Evolutionary conservation across 345 rosid genomes (phyloP), one percentile per base, ranked within the genome.

Genomic region (Lumnitzera littorea): DNA sequence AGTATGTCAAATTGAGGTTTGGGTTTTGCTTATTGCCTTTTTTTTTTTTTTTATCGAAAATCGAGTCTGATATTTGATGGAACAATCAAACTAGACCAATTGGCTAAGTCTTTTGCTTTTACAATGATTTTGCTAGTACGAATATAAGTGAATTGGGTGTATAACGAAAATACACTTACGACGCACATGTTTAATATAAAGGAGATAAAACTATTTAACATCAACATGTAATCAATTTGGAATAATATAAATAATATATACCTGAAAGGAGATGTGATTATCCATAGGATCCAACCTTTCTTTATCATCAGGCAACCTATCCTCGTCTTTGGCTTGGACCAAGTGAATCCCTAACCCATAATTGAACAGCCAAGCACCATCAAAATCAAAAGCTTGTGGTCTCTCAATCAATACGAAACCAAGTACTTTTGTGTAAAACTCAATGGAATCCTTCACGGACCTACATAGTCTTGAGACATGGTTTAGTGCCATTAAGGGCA

Each of bases 231-330:
- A 27, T 2, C 31, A 27, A 5, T 27, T 12, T 0, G 51, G 5
- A 53, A 24, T 55, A 15, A 15, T 36, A 15, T 4, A 43, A 50
- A 23, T n/a, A 46, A 11, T 1, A 10, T 17, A 36, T 29, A 62
- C 84, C 83, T 81, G 88, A 16, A 90, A 87, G 41, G 90, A 90
- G 43, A 90, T 80, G 68, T 87, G 90, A 57, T 82, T 90, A 20
- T 74, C 88, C 91, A 72, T 84, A 15, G 95, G 90, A 55, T 84
- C 82, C 60, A 78, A 70, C 31, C 58, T 69, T 2, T 69, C 48
- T 3, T 66, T 17, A 2, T 79, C 69, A 41, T 50, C 55, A 57
- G 91, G 83, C 46, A 78, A 50, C 53, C 63, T 70, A 1, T 81
- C 73, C 47, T 77, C 78, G 31, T 78, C 80, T 24, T 75, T 62